phyloP scores from a whole-genome alignment of 345 rosid species.

The Populus davidiana region DNA sequence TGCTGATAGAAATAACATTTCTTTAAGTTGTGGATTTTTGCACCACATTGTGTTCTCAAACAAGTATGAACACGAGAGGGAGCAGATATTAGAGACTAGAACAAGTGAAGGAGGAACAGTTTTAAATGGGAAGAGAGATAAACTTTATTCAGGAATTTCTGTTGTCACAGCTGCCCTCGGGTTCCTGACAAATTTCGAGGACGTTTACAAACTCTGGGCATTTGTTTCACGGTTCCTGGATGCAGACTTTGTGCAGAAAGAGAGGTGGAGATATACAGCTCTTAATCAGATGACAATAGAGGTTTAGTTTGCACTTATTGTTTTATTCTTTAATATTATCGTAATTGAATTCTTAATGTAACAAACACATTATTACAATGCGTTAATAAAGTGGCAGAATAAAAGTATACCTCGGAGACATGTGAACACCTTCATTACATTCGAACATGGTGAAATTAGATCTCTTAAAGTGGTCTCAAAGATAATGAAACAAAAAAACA shows the following conservation, averaged over 20 bases:
- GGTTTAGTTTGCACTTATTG: conserved; percentile 26
- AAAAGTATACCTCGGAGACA: background rate
- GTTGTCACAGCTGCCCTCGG: conserved; percentile 64
- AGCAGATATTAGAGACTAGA: conserved; percentile 20
- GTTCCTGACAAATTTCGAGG: conserved; percentile 74
- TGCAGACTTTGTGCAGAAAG: conserved; percentile 92
- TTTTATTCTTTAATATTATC: conserved; percentile 3
- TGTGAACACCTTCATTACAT: background rate
- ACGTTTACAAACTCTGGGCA: conserved; percentile 67
- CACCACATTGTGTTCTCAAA: conserved; percentile 37
- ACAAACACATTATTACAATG: background rate
- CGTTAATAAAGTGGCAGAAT: background rate
- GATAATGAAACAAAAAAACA: background rate
- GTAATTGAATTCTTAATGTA: background rate
- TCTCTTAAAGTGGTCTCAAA: background rate
- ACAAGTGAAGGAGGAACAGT: background rate
- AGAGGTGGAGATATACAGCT: conserved; percentile 77
- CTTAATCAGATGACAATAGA: conserved; percentile 60
- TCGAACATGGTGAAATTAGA: background rate
- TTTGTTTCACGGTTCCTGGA: conserved; percentile 79
- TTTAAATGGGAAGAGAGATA: conserved; percentile 14
- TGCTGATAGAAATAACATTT: conserved; percentile 62
- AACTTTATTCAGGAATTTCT: conserved; percentile 23
- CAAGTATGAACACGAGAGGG: conserved; percentile 33
- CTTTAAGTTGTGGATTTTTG: conserved; percentile 50